Evolutionary conservation across 306 rosid genomes (phyloP).

Genomic region (Cajanus cajan): DNA sequence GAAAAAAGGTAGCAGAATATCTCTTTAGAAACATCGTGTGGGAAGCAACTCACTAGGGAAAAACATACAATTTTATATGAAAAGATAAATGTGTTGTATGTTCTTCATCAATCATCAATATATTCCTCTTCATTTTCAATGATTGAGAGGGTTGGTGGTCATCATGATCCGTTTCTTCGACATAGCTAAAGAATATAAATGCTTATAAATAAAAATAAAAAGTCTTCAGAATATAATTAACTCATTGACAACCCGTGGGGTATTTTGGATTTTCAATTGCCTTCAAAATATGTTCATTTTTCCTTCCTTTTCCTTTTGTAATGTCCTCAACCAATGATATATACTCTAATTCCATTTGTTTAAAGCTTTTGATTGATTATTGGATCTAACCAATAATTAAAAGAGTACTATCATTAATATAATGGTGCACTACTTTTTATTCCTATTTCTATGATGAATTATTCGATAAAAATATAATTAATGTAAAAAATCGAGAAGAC

Average conservation of each 20-base stretch:
- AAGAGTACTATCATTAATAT: too few species aligned
- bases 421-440: too few species aligned
- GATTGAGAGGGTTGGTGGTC: constrained; percentile 17
- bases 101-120: constrained; percentile 21
- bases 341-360: too few species aligned
- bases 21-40: background rate
- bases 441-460: too few species aligned
- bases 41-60: constrained; percentile 5
- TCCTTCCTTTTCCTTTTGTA: background rate
- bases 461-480: too few species aligned
- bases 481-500: too few species aligned
- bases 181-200: background rate
- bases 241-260: background rate
- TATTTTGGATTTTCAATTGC: background rate
- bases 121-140: constrained; percentile 29
- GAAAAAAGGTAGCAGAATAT: background rate
- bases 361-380: background rate
- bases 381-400: background rate
- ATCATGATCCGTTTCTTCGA: constrained; percentile 9
- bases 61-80: constrained; percentile 7
- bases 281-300: background rate
- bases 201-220: too few species aligned
- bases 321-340: background rate
- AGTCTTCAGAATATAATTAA: background rate
- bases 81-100: background rate